Evolutionary conservation across 1,284 basidiomycete genomes (phyloP).

Genomic region (Athelia psychrophila): DNA sequence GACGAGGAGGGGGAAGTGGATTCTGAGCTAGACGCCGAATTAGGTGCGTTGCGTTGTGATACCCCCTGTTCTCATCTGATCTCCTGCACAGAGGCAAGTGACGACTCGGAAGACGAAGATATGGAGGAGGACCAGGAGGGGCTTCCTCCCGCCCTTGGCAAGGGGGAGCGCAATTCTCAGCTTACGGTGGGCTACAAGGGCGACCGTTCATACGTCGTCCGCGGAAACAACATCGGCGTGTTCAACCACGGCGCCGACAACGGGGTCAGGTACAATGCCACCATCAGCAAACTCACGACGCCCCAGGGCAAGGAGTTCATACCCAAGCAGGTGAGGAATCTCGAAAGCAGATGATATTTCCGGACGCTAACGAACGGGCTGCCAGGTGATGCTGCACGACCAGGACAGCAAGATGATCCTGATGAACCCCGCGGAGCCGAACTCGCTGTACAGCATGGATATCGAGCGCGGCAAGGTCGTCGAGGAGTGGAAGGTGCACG

Average conservation of each 20-base stretch:
- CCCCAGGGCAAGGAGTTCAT: slow-evolving; percentile 83
- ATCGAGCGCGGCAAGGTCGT: slow-evolving; percentile 96
- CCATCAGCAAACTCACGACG: slow-evolving; percentile 84
- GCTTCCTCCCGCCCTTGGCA: slow-evolving; percentile 35
- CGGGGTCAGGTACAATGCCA: slow-evolving; percentile 84
- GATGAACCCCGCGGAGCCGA: slow-evolving; percentile 83
- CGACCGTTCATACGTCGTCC: slow-evolving; percentile 93
- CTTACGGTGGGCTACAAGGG: slow-evolving; percentile 96
- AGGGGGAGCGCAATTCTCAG: slow-evolving; percentile 80
- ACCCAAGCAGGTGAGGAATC: slow-evolving; percentile 72
- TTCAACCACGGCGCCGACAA: slow-evolving; percentile 84
- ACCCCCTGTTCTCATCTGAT: slow-evolving; percentile 1
- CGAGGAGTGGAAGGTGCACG: slow-evolving; percentile 98
- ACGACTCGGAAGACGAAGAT: slow-evolving; percentile 53
- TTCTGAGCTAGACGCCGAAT: slow-evolving; percentile 62
- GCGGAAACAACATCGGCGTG: slow-evolving; percentile 97
- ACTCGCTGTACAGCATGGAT: slow-evolving; percentile 91
- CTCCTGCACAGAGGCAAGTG: slow-evolving; percentile 38
- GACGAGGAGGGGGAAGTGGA: slow-evolving; percentile 74
- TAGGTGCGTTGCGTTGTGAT: slow-evolving; percentile 31
- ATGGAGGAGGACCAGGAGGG: slow-evolving; percentile 53
- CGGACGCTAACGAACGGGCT: slow-evolving; percentile 5
- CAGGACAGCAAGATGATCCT: slow-evolving; percentile 96
- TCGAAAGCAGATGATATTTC: neutral
- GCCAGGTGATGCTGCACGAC: slow-evolving; percentile 95